These are phyloP conservation scores for Jimgerdemannia lactiflua DNA, from an alignment of 192 early-diverging fungal species.

Conservation along the genomic window DNA sequence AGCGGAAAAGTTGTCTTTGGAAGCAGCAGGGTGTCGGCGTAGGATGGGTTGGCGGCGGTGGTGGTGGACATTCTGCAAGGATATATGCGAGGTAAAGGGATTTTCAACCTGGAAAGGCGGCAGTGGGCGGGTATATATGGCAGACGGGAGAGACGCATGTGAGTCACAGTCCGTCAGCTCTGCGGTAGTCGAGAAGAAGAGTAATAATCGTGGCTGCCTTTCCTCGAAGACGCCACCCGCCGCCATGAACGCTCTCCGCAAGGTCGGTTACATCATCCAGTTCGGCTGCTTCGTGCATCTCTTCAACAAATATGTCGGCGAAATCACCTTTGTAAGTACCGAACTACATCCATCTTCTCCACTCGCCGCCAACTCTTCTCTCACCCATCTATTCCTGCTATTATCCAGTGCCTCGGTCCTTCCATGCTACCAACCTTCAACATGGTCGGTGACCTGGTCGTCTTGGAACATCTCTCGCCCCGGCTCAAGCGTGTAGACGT, in stretches of 20 bases:
- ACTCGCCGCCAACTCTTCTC: background rate
- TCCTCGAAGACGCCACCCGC: background rate
- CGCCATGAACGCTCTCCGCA: constrained; percentile 17
- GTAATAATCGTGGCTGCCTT: background rate
- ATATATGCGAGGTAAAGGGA: background rate
- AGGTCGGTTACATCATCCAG: constrained; percentile 41
- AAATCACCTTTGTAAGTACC: constrained; percentile 68
- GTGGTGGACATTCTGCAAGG: background rate
- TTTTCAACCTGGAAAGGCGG: background rate
- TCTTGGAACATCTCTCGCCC: constrained; percentile 65
- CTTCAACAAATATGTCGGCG: constrained; percentile 69
- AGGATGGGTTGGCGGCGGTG: constrained; percentile 15
- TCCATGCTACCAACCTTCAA: constrained; percentile 94
- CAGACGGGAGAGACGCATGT: background rate
- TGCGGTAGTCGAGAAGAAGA: too few relatives aligned
- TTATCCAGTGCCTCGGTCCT: constrained; percentile 69
- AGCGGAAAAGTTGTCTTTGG: constrained; percentile 73
- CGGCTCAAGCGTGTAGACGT: constrained; percentile 49
- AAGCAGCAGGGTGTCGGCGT: constrained; percentile 57
- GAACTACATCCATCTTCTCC: background rate
- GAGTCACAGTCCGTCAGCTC: background rate
- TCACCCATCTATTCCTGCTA: constrained; percentile 1
- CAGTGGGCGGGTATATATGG: background rate
- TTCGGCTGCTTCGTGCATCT: constrained; percentile 67
- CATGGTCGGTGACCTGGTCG: constrained; percentile 74